Evolutionary conservation across 805 yeast genomes (phyloP), one percentile per base, ranked within the genome.

Genomic region (Yarrowia alimentaria): DNA sequence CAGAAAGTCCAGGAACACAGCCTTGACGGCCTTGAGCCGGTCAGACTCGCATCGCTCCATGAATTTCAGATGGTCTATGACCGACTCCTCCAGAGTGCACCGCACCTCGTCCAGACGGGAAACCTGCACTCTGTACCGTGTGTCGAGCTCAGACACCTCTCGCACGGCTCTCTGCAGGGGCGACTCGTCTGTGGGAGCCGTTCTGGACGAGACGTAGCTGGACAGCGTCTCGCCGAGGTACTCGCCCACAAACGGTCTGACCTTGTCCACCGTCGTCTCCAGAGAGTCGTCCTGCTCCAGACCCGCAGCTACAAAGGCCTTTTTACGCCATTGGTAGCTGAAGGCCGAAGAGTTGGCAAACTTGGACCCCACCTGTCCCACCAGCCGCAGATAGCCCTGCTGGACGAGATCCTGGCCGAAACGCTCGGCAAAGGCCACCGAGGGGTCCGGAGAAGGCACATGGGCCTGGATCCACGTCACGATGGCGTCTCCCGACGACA

Each of bases 11-110:
- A 79, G 72, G 9, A 84, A 76, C 1, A 81, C 90, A 54, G 84
- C 82, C 64, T 86, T 85, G 55, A 87, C 68, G 0, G 93, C 93
- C 56, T 75, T 74, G 54, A 85, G 70, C 56, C 96, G 75, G 66
- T 87, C 94, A 26, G 77, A 64, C 66, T 87, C 95, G 68, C 93
- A 86, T 59, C 81, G 77, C 63, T 86, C 91, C 85, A 87, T 79
- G 62, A 83, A 85, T 17, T 80, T 67, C 45, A 83, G 69, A 61
- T 85, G 90, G 57, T 83, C 90, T 63, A 83, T 75, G 52, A 83
- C 72, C 7, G 58, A 49, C 60, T 84, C 91, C 64, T 88, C 95
- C 38, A 85, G 72, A 38, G 79, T 80, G 64, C 93, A 83, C 53
- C 95, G 73, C 11, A 77, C 64, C 34, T 72, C 70, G 61, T 87